Conservation (phyloP, 768 basidiomycete species). For the Postia placenta region DNA sequence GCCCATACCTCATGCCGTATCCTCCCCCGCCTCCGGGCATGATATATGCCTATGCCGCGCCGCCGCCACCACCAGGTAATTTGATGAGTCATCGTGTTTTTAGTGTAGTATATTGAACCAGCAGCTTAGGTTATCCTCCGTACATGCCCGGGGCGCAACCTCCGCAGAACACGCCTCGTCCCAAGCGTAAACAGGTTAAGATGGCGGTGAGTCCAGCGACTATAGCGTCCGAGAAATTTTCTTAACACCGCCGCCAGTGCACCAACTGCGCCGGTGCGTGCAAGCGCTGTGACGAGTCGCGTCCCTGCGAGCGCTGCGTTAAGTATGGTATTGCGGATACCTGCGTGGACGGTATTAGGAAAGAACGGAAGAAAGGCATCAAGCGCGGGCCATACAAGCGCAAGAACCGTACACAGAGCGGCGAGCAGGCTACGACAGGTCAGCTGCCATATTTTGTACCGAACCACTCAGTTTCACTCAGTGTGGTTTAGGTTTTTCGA, state of each 20-base stretch:
- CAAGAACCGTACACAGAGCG: conserved; percentile 30
- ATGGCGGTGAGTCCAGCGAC: conserved; percentile 42
- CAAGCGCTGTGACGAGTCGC: conserved; percentile 51
- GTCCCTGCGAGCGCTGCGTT: conserved; percentile 58
- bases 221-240: conserved; percentile 3
- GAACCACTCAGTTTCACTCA: neutral
- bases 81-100: neutral
- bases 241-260: conserved; percentile 33
- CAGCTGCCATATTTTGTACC: conserved; percentile 1
- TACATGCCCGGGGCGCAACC: conserved; percentile 17
- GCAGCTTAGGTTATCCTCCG: conserved; percentile 23
- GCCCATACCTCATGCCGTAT: conserved; percentile 33
- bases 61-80: conserved; percentile 33
- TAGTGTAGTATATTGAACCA: neutral
- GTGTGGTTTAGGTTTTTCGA: conserved; percentile 2
- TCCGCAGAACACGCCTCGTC: conserved; percentile 22
- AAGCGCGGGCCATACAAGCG: conserved; percentile 56
- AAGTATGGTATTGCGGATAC: conserved; percentile 54
- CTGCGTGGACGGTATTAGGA: conserved; percentile 57
- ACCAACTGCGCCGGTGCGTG: conserved; percentile 54
- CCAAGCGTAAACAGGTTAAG: conserved; percentile 53
- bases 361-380: conserved; percentile 58
- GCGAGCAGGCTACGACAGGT: conserved; percentile 16
- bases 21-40: conserved; percentile 34
- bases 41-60: conserved; percentile 37